A percentile compares a stretch with the other conserved stretches of the same genome.
Conservation (phyloP, 192 early-diverging fungal genomes). For the Podila clonocystis region DNA sequence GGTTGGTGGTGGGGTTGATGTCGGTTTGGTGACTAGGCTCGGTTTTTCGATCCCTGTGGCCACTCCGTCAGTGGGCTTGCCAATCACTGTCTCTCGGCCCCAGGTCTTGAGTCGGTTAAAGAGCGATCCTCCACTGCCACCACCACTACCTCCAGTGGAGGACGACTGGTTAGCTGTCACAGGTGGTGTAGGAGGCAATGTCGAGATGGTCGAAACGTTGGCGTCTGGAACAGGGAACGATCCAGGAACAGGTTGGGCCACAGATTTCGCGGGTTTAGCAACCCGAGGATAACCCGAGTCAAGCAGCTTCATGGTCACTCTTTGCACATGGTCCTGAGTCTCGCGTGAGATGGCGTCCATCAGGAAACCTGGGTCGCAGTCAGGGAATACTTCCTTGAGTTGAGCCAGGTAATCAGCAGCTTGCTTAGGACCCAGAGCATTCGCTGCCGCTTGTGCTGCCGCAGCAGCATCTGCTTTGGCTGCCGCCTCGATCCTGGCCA, state of each 20-base stretch:
- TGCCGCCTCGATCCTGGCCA: conserved; percentile 28
- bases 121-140: conserved; percentile 21
- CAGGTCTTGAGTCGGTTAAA: conserved; percentile 32
- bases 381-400: conserved; percentile 70
- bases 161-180: background rate
- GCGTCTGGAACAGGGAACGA: conserved; percentile 17
- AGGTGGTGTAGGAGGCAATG: conserved; percentile 6
- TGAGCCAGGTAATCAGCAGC: conserved; percentile 38
- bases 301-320: conserved; percentile 69
- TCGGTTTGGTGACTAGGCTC: conserved; percentile 2
- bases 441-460: conserved; percentile 19
- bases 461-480: conserved; percentile 30
- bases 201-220: conserved; percentile 40
- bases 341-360: conserved; percentile 59
- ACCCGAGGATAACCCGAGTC: conserved; percentile 66
- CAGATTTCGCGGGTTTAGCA: background rate
- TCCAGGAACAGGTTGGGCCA: conserved; percentile 22
- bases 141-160: background rate
- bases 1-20: background rate
- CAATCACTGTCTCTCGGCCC: conserved; percentile 36
- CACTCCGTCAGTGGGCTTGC: conserved; percentile 7
- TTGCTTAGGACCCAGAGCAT: conserved; percentile 10
- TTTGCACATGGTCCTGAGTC: conserved; percentile 58
- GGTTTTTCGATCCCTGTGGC: conserved; percentile 19
- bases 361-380: conserved; percentile 69